Evolutionary conservation across 2,329 filamentous ascomycete species (phyloP), one percentile per base, ranked within the genome.

Genomic region (Colletotrichum sp.): DNA sequence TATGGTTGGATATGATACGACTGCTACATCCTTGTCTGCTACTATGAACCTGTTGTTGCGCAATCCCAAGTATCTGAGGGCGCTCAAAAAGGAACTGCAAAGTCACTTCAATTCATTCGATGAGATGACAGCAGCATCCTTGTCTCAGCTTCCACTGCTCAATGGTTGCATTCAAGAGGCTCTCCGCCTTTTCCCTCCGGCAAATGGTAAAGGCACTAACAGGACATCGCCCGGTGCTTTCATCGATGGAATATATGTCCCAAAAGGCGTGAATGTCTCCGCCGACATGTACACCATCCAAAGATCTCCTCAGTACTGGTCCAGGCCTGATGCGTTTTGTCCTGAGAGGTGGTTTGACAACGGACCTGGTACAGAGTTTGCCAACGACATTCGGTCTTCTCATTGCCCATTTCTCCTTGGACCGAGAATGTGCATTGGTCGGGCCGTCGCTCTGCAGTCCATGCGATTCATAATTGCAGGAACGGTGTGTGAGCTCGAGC

Each of bases 161-260:
- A 78, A 82, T 18, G 87, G 86, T 3, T 83, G 80, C 49, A 78
- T 89, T 13, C 81, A 88, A 1, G 88, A 89, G 79, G 81, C 80
- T 7, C 80, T 90, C 39, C 81, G 88, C 10, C 75, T 86, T 6
- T 87, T 85, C 68, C 85, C 86, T 8, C 80, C 80, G 2, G 78
- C 70, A 8, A 72, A 72, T 52, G 70, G 70, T 6, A 72, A 72
- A 49, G 70, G 63, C 3, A 72, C 70, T 6, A 72, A 72, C n/a
- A 32, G 70, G 6, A 72, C 64, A 28, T 77, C 10, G 64, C 78
- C 68, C 75, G 75, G 24, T 71, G 76, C n/a, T 3, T 78, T 76
- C 2, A 80, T 86, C 68, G 79, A 80, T 26, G 82, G 81, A 16
- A 78, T 82, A 62, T 79, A 76, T 74, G 76, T 85, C 10, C 82